These are phyloP conservation scores for Monosporozyma siamensis DNA, from an alignment of 805 yeast species.

Conservation along the genomic window DNA sequence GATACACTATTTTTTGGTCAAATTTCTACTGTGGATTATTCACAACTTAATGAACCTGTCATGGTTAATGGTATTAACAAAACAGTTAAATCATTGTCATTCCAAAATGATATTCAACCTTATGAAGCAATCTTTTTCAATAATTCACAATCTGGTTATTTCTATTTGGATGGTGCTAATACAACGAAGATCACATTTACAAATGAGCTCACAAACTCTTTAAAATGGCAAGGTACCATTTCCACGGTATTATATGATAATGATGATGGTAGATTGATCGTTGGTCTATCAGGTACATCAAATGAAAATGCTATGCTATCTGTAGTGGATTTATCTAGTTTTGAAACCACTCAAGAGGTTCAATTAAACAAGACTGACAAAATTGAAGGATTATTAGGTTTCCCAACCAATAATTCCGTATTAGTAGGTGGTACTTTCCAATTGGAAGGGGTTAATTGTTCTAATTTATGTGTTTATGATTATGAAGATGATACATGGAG, in stretches of 20 bases:
- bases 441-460: conserved; percentile 51
- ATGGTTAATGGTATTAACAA: conserved; percentile 6
- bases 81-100: not conserved
- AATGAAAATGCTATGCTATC: conserved; percentile 6
- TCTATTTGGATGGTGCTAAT: not conserved
- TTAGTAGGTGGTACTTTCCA: conserved; percentile 66
- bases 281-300: conserved; percentile 7
- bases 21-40: conserved; percentile 16
- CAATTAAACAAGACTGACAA: conserved; percentile 4
- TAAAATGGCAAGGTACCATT: conserved; percentile 16
- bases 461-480: conserved; percentile 58
- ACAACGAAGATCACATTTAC: not conserved
- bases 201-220: not conserved
- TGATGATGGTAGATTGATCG: conserved; percentile 17
- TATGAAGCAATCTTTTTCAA: conserved; percentile 28
- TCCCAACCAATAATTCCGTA: conserved; percentile 32
- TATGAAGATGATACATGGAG: conserved; percentile 46
- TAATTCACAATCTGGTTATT: not conserved
- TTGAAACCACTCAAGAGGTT: conserved; percentile 34
- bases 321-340: conserved; percentile 33
- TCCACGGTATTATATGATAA: conserved; percentile 21
- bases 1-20: conserved; percentile 31
- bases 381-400: conserved; percentile 26
- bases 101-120: conserved; percentile 3
- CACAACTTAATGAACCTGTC: conserved; percentile 16